Base-by-base conservation (phyloP, 2,329 filamentous ascomycete genomes). In the Fusarium coicis region DNA sequence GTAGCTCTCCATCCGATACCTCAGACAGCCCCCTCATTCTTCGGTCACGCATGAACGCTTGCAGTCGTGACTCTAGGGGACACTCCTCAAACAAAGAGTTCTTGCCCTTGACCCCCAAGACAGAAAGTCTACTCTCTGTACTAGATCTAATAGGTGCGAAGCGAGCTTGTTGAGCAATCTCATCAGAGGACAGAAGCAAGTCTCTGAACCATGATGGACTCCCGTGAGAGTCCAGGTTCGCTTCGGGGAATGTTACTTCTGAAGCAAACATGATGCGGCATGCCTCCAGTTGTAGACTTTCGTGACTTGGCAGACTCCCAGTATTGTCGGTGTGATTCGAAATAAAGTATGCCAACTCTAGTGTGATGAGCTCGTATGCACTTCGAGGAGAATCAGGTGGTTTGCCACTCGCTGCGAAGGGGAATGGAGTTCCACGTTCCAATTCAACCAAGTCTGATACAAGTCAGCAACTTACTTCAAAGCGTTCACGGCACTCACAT, bases 401-500 rank as follows among this genome's bases (percentile, higher is more conserved):
- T 15, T 47, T 68, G 0, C 60, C 69, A 37, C 64, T 76, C 5
- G 70, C 75, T 1, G 63, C 53, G 28, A 76, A 77, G 0, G 76
- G 76, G 16, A 69, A 67, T 0, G 74, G 75, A 0, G 75, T 77
- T 6, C 56, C 59, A 15, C 73, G 53, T 34, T 78, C 76, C 14
- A 65, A 56, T 10, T 76, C 67, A 0, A 78, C 74, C 7, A 76
- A 47, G 49, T 77, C 75, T 77, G 21, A 23, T 7, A 3, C 18
- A 34, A 0, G 14, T 67, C 40, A 67, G 61, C n/a, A 11, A 30
- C 1, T 1, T 21, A 6, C 34, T 18, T 43, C 26, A 5, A n/a
- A 12, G 5, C 1, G 11, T 4, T 3, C 3, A 5, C 1, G 11
- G 5, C 3, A 36, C 78, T 62, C 69, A 83, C 82, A 84, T 7